phyloP scores from a whole-genome alignment of 805 yeast genomes.

The Starmerella floricola region DNA sequence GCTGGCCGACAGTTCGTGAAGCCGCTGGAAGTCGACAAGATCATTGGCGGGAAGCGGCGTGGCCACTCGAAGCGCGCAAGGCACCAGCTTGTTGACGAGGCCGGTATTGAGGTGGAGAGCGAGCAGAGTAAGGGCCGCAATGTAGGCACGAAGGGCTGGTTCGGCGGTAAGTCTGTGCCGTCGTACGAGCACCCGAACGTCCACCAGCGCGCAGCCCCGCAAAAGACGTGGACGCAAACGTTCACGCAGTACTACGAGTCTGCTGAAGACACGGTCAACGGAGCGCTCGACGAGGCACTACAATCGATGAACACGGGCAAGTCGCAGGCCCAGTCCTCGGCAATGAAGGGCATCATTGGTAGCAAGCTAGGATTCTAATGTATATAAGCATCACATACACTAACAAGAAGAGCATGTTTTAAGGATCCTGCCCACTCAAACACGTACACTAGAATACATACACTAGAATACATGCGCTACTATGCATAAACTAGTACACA shows the following conservation, averaged over 20 bases:
- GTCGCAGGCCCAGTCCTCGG: constrained; percentile 19
- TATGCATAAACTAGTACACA: no score
- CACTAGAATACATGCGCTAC: no score
- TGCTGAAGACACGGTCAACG: constrained; percentile 37
- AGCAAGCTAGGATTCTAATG: constrained; percentile 21
- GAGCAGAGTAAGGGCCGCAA: constrained; percentile 2
- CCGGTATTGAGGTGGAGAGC: constrained; percentile 4
- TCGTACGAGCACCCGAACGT: constrained; percentile 11
- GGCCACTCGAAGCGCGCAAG: constrained; percentile 35
- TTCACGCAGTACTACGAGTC: constrained; percentile 22
- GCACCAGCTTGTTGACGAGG: constrained; percentile 17
- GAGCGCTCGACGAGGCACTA: constrained; percentile 38
- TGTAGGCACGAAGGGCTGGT: constrained; percentile 4
- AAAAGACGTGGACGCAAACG: constrained; percentile 25
- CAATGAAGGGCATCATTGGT: constrained; percentile 19
- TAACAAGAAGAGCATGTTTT: no score
- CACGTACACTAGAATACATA: no score
- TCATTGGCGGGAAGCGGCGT: constrained; percentile 67
- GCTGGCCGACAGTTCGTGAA: constrained; percentile 58
- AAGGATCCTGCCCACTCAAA: no score
- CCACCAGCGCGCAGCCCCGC: constrained; percentile 6
- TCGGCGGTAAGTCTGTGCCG: constrained; percentile 10
- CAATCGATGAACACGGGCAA: constrained; percentile 14
- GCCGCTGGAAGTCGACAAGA: constrained; percentile 46
- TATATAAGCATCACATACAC: neutral